These are phyloP conservation scores for Ephemerocybe angulata DNA, from an alignment of 768 basidiomycete genomes.

Conservation along the genomic window DNA sequence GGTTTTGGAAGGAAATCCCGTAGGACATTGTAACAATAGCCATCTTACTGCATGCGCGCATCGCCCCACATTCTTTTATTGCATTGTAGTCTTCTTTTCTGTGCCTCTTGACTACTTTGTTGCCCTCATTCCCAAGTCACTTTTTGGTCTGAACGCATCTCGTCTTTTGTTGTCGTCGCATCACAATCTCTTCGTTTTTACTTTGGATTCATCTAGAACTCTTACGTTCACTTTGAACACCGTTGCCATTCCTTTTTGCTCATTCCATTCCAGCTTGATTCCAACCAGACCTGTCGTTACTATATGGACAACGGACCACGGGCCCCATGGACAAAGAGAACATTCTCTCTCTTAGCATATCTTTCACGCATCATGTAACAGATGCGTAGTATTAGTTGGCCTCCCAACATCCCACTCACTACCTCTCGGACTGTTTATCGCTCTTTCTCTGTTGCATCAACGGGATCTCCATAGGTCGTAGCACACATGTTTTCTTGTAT, in stretches of 20 bases:
- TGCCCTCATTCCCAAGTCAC: too few species aligned
- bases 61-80: neutral
- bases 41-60: neutral
- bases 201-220: neutral
- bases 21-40: neutral
- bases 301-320: too few species aligned
- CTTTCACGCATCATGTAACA: too few species aligned
- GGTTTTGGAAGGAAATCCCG: neutral
- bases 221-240: neutral
- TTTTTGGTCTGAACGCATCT: too few species aligned
- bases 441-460: constrained; percentile 1
- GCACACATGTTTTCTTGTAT: neutral
- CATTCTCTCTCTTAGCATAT: too few species aligned
- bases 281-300: too few species aligned
- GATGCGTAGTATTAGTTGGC: neutral
- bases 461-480: neutral
- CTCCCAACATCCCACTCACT: too few species aligned
- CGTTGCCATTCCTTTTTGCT: too few species aligned
- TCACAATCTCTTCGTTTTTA: neutral
- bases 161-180: neutral
- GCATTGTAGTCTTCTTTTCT: neutral
- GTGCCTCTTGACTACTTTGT: too few species aligned
- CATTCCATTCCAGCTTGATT: too few species aligned
- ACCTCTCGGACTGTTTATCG: too few species aligned
- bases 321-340: neutral